These are phyloP conservation scores for Codiaeum variegatum DNA, from an alignment of 441 rosid genomes.

Conservation along the genomic window DNA sequence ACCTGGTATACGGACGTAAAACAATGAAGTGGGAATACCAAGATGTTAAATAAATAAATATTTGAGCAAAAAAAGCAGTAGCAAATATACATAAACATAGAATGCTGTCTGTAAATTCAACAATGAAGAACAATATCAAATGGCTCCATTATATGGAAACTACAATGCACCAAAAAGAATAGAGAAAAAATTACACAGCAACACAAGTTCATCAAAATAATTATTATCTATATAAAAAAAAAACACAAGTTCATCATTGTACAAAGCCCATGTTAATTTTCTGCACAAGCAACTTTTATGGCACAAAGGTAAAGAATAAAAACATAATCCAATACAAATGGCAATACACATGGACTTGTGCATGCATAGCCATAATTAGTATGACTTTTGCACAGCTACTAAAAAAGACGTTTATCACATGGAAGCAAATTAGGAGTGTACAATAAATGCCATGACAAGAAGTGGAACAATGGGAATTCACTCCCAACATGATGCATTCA, in stretches of 20 bases:
- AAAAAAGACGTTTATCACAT: background rate
- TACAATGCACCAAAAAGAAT: background rate
- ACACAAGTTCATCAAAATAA: background rate
- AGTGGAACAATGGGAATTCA: background rate
- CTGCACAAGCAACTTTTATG: too few species aligned
- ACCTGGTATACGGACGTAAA: conserved; percentile 42
- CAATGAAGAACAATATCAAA: background rate
- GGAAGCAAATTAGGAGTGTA: background rate
- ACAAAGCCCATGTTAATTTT: background rate
- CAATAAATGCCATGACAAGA: background rate
- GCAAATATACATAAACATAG: background rate
- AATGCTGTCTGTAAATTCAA: conserved; percentile 2
- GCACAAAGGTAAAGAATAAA: background rate
- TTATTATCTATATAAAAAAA: too few species aligned
- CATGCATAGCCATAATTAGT: background rate
- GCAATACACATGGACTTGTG: background rate
- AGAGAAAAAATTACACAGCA: background rate
- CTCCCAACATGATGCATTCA: background rate
- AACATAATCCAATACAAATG: background rate
- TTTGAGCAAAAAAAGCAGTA: background rate
- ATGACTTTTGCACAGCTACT: background rate
- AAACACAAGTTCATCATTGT: background rate
- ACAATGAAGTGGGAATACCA: background rate
- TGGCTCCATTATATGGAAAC: background rate
- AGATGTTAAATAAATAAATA: background rate